Base-by-base conservation (phyloP, 2,329 filamentous ascomycete species). In the Xylariaceae sp. region DNA sequence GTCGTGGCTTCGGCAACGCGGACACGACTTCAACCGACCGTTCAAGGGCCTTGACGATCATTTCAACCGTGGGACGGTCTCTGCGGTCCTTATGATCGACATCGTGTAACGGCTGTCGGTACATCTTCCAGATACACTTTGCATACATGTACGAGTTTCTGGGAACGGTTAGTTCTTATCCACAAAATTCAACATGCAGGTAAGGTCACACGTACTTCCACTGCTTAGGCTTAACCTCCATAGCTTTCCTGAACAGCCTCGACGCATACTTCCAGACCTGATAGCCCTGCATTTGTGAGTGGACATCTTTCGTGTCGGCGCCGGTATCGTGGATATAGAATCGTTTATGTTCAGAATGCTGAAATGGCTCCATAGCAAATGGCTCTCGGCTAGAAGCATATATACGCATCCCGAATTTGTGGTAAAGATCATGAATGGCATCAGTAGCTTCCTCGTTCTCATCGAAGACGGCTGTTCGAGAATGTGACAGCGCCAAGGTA, bases 41-140 rank as follows among this genome's bases (percentile, higher is more conserved):
- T 59, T 83, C 80, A 2, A 85, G 73, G 0, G 78, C 74, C 2
- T 70, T 62, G n/a, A 85, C 58, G 5, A 85, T 67, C 7, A 67
- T 69, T 30, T 74, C 62, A 2, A 78, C 64, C 1, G 72, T 70
- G 1, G 77, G 76, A 16, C 60, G 73, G 50, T 58, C 66, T 26
- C 55, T 63, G 11, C 68, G 62, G 41, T 81, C 80, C 40, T 74
- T 76, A 6, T 66, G 66, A 33, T 78, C 76, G 2, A 82, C 72
- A 1, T 71, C 61, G 7, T 77, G 75, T 0, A 67, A 60, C 0
- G 77, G 72, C 41, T 77, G 81, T 57, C 80, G 76, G 59, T 82
- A 82, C 81, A 85, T 84, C 65, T 85, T 85, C 82, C 82, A 85
- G 33, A 83, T 75, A 57, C 82, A 85, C 61, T 85, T 85, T 43